Evolutionary conservation across 75 land plant genomes (phyloP), one percentile per base, ranked within the genome.

Genomic region (Azolla pinnata): DNA sequence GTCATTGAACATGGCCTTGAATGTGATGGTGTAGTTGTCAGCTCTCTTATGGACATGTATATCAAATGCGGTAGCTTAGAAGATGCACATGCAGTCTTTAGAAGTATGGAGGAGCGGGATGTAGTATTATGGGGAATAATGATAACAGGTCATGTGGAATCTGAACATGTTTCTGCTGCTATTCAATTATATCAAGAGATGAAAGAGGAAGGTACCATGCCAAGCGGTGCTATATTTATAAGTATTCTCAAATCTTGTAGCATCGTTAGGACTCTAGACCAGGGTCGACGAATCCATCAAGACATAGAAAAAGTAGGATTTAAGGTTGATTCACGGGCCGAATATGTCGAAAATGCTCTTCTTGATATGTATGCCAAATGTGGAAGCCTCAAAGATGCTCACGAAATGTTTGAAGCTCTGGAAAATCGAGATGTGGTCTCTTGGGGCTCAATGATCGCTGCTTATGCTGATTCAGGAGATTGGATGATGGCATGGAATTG

Each of bases 21-120:
- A n/a, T n/a, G n/a, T n/a, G n/a, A n/a, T n/a, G n/a, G n/a, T n/a
- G n/a, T n/a, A n/a, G n/a, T n/a, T n/a, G n/a, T n/a, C n/a, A n/a
- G n/a, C n/a, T n/a, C n/a, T n/a, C n/a, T n/a, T n/a, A n/a, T n/a
- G n/a, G n/a, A n/a, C 2, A 65, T 63, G n/a, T 67, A 63, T 53
- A 60, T 70, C 7, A 64, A 50, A n/a, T 57, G 63, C 18, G 2
- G 73, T 9, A 62, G 33, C 17, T 1, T 48, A 2, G 48, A 69
- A 29, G 16, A 68, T 10, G 81, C 79, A 0, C 58, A 74, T 2
- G n/a, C 20, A 42, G 4, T 79, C 44, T 79, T 75, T 55, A 56
- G 66, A 16, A 59, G 61, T 9, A 69, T 59, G 56, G 65, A 63
- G 8, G n/a, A 30, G 27, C 40, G 31, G 18, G 48, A 63, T 38